phyloP scores from a whole-genome alignment of 371 early-diverging fungal species.

The Mortierella sp. region DNA sequence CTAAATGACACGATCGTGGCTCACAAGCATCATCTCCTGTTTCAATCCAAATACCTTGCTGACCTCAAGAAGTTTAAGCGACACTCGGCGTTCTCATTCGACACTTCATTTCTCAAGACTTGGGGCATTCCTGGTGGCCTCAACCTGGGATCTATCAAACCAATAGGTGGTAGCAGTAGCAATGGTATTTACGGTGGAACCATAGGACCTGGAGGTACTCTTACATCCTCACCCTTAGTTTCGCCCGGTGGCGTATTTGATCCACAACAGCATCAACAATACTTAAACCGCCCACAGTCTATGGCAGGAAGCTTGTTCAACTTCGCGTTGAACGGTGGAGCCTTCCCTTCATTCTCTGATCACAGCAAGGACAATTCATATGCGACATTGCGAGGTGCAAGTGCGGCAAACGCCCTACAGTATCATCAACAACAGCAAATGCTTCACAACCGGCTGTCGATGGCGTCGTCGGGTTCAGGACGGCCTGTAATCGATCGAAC shows the following conservation, averaged over 20 bases:
- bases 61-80: conserved; percentile 56
- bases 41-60: conserved; percentile 52
- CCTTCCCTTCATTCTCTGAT: conserved; percentile 39
- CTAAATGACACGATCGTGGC: conserved; percentile 38
- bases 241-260: conserved; percentile 47
- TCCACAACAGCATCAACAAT: conserved; percentile 37
- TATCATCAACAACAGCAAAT: conserved; percentile 48
- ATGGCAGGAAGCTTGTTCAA: conserved; percentile 48
- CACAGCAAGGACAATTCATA: conserved; percentile 47
- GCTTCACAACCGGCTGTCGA: conserved; percentile 37
- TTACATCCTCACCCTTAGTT: conserved; percentile 28
- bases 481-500: conserved; percentile 25
- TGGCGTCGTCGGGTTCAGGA: conserved; percentile 13
- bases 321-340: conserved; percentile 36
- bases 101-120: conserved; percentile 56
- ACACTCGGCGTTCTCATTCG: conserved; percentile 54
- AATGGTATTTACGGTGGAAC: conserved; percentile 7
- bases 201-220: conserved; percentile 25
- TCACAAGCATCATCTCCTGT: conserved; percentile 52
- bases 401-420: conserved; percentile 36
- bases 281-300: conserved; percentile 46
- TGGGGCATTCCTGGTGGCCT: conserved; percentile 53
- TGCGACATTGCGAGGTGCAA: conserved; percentile 39
- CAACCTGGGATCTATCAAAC: conserved; percentile 42
- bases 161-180: conserved; percentile 3